Percentiles rank a stretch among this genome's conserved stretches.
Evolutionary conservation across 495 filamentous ascomycete genomes (phyloP).

Genomic region (Penicillium parvum): DNA sequence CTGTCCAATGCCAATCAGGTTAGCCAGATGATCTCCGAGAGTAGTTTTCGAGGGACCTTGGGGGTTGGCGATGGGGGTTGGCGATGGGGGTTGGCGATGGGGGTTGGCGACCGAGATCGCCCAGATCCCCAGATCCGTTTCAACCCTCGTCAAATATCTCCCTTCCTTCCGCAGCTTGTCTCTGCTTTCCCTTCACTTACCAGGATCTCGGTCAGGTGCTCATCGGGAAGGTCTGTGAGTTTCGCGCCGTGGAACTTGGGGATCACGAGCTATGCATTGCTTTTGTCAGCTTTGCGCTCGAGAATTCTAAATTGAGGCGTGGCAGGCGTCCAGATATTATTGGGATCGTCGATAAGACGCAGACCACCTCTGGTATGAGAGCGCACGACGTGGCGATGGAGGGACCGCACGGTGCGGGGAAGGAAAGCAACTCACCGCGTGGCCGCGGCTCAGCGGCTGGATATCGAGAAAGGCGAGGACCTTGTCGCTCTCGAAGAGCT

Average conservation of each 20-base stretch:
- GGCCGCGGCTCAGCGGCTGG: conserved; percentile 76
- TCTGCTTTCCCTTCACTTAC: conserved; percentile 40
- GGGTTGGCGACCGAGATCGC: background rate
- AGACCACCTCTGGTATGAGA: background rate
- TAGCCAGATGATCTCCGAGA: conserved; percentile 3
- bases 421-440: conserved; percentile 55
- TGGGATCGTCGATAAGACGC: background rate
- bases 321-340: no score
- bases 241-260: conserved; percentile 94
- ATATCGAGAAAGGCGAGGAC: conserved; percentile 97
- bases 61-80: conserved; percentile 1
- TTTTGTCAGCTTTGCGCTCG: conserved; percentile 9
- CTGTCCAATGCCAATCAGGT: conserved; percentile 30
- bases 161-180: background rate
- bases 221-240: conserved; percentile 90
- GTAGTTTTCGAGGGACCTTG: conserved; percentile 16
- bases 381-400: background rate
- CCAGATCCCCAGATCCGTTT: background rate
- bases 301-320: background rate
- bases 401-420: conserved; percentile 19
- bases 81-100: background rate
- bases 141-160: background rate
- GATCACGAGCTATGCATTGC: conserved; percentile 71
- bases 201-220: conserved; percentile 76
- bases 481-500: conserved; percentile 90